These are phyloP conservation scores for Kuraishia piskuri DNA, from an alignment of 805 yeast genomes.

Conservation along the genomic window DNA sequence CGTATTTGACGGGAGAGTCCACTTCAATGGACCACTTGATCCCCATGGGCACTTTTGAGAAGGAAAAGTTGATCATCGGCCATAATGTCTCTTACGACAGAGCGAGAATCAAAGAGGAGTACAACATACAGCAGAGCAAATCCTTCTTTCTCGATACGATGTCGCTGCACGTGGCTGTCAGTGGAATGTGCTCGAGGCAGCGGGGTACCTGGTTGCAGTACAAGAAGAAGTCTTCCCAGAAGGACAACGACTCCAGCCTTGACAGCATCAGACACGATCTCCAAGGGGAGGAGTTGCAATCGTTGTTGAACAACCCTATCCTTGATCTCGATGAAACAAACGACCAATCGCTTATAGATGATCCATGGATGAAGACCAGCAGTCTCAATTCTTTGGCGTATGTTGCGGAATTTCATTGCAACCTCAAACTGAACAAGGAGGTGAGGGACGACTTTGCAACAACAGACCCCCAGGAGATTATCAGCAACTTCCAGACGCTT, in stretches of 20 bases:
- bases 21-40: constrained; percentile 53
- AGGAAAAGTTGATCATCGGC: constrained; percentile 65
- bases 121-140: constrained; percentile 53
- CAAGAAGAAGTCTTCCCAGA: constrained; percentile 26
- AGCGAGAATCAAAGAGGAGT: constrained; percentile 80
- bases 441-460: constrained; percentile 58
- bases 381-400: constrained; percentile 72
- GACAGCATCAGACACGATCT: constrained; percentile 12
- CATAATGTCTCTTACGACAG: constrained; percentile 90
- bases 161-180: constrained; percentile 84
- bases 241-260: constrained; percentile 9
- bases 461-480: constrained; percentile 42
- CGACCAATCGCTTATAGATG: constrained; percentile 32
- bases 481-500: constrained; percentile 47
- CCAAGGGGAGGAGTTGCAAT: constrained; percentile 14
- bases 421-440: constrained; percentile 54
- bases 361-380: constrained; percentile 82
- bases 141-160: constrained; percentile 85
- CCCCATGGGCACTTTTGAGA: constrained; percentile 51
- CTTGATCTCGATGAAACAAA: constrained; percentile 19
- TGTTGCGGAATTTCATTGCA: constrained; percentile 75
- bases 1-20: constrained; percentile 56
- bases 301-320: constrained; percentile 18
- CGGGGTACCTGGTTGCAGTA: constrained; percentile 68
- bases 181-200: constrained; percentile 91